Evolutionary conservation across 108 stramenopile genomes (phyloP), one percentile per base, ranked within the genome.

Genomic region (Pelagomonas calceolata): DNA sequence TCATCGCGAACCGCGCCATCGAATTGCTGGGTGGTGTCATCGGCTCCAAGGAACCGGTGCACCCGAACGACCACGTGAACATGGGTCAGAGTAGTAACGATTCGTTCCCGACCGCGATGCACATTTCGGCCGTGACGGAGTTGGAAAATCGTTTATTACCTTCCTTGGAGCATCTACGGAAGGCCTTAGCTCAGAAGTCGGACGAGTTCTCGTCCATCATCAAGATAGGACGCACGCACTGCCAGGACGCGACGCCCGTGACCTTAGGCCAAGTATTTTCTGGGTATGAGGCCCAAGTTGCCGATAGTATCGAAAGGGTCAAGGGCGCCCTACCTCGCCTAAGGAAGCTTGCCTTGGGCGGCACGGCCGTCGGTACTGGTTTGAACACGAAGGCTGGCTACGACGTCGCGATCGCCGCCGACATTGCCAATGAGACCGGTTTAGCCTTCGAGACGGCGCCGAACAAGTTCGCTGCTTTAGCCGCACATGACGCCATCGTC

Each of bases 61-160:
- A 96, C 81, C 95, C 98, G 39, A 99, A 99, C 84, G 95, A 99
- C 79, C 91, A 99, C 68, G 89, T 92, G 72, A 99, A 99, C 86
- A 92, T 89, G 88, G 94, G 95, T 44, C 96, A 97, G 73, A 91
- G 90, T 64, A 81, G 79, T 43, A 97, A 97, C 75, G 96, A 97
- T 79, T 86, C 88, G 51, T 99, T 91, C 77, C 98, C 98, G 0
- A 99, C 98, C 0, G 98, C 96, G 51, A 97, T 97, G 94, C 95
- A 97, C 75, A 92, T 97, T 73, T 88, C 89, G 16, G 67, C 82
- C 17, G 91, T 90, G 0, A 67, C 91, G 64, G 89, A 91, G 66
- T 60, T 96, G 30, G 37, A 79, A 39, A 75, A 84, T 67, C 75
- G 70, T 14, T 89, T 90, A 17, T 66, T 98, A 34, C 94, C 97